Evolutionary conservation across 768 basidiomycete species (phyloP).

Genomic region (Lactarius pseudohatsudake): DNA sequence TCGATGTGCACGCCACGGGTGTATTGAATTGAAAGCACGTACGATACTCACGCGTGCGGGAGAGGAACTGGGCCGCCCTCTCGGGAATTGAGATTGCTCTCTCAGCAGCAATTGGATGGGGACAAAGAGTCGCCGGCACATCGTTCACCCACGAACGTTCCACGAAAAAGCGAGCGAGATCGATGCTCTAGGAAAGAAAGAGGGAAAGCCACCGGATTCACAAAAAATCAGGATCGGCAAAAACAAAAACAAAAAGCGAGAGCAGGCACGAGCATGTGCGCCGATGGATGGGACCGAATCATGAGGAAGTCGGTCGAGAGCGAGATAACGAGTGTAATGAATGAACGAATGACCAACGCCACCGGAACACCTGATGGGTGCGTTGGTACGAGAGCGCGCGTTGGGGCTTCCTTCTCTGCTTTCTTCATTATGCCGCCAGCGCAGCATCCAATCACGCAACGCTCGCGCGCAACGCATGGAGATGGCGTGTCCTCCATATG

Average conservation of each 20-base stretch:
- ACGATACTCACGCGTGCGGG: neutral
- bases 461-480: constrained; percentile 1
- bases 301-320: neutral
- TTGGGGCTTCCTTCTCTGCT: neutral
- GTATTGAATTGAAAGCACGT: neutral
- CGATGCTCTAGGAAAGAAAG: neutral
- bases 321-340: neutral
- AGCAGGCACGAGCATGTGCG: too few species aligned
- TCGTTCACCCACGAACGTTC: neutral
- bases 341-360: neutral
- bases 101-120: neutral
- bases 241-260: too few species aligned
- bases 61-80: too few species aligned
- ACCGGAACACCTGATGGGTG: constrained; percentile 6
- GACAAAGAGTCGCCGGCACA: neutral
- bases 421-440: neutral
- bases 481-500: constrained; percentile 12
- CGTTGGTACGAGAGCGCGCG: constrained; percentile 6
- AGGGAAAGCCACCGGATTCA: neutral
- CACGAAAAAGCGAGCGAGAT: neutral
- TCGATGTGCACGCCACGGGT: neutral
- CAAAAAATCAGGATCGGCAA: neutral
- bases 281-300: neutral
- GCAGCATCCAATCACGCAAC: constrained; percentile 5
- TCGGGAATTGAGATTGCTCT: neutral